Conservation (phyloP, 495 filamentous ascomycete genomes). For the Hypoxylon fuscum region DNA sequence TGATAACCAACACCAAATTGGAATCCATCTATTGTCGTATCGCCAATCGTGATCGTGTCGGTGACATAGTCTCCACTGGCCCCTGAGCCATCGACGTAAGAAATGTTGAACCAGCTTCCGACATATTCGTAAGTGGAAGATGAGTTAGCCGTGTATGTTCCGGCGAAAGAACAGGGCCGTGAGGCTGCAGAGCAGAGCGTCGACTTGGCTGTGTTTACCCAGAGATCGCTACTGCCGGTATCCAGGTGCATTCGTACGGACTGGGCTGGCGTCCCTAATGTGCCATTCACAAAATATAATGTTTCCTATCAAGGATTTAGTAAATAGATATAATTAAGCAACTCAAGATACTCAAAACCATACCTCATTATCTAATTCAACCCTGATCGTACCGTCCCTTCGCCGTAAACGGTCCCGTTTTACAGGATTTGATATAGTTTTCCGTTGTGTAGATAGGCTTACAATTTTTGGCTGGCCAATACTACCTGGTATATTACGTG, state of each 20-base stretch:
- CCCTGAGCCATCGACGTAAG: slow-evolving; percentile 86
- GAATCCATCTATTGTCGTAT: slow-evolving; percentile 65
- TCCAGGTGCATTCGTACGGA: slow-evolving; percentile 74
- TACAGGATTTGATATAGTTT: slow-evolving; percentile 49
- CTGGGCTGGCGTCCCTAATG: slow-evolving; percentile 75
- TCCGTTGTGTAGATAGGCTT: slow-evolving; percentile 58
- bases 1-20: slow-evolving; percentile 89
- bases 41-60: slow-evolving; percentile 78
- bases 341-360: slow-evolving; percentile 14
- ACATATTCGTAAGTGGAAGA: slow-evolving; percentile 86
- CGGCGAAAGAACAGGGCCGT: slow-evolving; percentile 64
- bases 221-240: slow-evolving; percentile 90
- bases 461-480: slow-evolving; percentile 54
- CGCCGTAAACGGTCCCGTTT: slow-evolving; percentile 56
- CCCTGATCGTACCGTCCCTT: slow-evolving; percentile 50
- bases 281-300: slow-evolving; percentile 77
- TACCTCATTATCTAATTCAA: slow-evolving; percentile 60
- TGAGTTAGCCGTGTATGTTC: slow-evolving; percentile 74
- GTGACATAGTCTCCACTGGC: slow-evolving; percentile 84
- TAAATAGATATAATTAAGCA: neutral
- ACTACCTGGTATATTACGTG: slow-evolving; percentile 40
- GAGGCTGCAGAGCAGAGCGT: slow-evolving; percentile 59
- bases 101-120: slow-evolving; percentile 84
- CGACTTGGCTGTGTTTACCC: slow-evolving; percentile 78
- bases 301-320: slow-evolving; percentile 55